Percentiles rank a stretch among this genome's conserved stretches.
Conservation (phyloP, 257 asterid species). For the Verbascum thapsus region DNA sequence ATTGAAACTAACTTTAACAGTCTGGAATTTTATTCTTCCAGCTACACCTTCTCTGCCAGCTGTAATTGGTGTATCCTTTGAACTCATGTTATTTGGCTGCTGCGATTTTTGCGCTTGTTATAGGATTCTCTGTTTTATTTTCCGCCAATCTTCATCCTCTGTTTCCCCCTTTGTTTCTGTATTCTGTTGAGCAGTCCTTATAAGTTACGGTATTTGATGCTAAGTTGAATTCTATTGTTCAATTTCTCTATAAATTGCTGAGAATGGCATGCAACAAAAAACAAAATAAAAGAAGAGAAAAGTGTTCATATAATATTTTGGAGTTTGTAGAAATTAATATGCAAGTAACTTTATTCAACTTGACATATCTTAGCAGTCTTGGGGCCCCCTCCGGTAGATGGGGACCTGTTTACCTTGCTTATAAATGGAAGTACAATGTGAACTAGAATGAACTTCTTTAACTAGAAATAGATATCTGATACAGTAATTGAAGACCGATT, state of each 20-base stretch:
- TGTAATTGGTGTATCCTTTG: slow-evolving; percentile 98
- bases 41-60: slow-evolving; percentile 95
- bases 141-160: neutral
- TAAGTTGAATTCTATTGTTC: slow-evolving; percentile 16
- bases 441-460: slow-evolving; percentile 45
- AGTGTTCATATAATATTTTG: slow-evolving; percentile 5
- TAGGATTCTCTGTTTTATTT: slow-evolving; percentile 16
- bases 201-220: slow-evolving; percentile 1
- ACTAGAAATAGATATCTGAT: slow-evolving; percentile 74
- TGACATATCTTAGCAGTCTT: neutral
- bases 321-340: slow-evolving; percentile 10
- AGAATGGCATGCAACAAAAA: slow-evolving; percentile 23
- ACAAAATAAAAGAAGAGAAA: no score
- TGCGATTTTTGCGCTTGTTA: slow-evolving; percentile 6
- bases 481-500: slow-evolving; percentile 98
- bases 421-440: slow-evolving; percentile 15
- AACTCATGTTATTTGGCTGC: slow-evolving; percentile 10
- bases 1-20: slow-evolving; percentile 78
- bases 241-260: slow-evolving; percentile 20
- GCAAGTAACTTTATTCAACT: slow-evolving; percentile 19
- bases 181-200: slow-evolving; percentile 12
- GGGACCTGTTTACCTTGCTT: no score
- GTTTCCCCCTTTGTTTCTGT: slow-evolving; percentile 9
- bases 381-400: no score
- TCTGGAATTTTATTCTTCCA: slow-evolving; percentile 96